Evolutionary conservation across 148 eudicot species (phyloP).

Genomic region (Camellia lanceoleosa): DNA sequence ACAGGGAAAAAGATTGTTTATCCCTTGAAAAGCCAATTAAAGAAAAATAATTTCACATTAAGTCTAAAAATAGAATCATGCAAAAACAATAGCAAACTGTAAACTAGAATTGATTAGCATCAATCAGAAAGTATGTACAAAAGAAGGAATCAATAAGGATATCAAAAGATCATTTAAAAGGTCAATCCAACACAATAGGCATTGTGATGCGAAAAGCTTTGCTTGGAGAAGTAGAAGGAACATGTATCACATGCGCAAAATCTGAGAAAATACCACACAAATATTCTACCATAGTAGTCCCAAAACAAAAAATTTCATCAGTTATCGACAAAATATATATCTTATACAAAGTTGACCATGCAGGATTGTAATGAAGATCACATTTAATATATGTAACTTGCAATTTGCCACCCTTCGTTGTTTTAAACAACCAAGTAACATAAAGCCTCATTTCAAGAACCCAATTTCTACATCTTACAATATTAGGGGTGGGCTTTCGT

Average conservation of each 20-base stretch:
- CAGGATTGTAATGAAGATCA: slow-evolving; percentile 1
- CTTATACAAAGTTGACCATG: not conserved
- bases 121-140: not conserved
- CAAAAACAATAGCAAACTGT: not conserved
- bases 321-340: not conserved
- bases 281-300: too few relatives aligned
- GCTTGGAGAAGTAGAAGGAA: too few relatives aligned
- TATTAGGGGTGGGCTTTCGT: not conserved
- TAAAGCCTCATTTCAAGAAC: not conserved
- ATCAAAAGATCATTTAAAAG: not conserved
- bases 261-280: too few relatives aligned
- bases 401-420: not conserved
- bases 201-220: too few relatives aligned
- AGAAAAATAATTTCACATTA: not conserved
- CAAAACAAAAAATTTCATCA: not conserved
- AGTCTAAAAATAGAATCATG: not conserved
- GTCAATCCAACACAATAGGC: too few relatives aligned
- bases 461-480: not conserved
- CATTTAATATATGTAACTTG: not conserved
- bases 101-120: not conserved
- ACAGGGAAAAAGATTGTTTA: not conserved
- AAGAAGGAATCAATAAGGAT: not conserved
- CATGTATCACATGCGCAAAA: too few relatives aligned
- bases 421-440: not conserved
- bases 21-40: slow-evolving; percentile 4